Evolutionary conservation across 495 filamentous ascomycete species (phyloP).

Genomic region (Penicillium roqueforti): DNA sequence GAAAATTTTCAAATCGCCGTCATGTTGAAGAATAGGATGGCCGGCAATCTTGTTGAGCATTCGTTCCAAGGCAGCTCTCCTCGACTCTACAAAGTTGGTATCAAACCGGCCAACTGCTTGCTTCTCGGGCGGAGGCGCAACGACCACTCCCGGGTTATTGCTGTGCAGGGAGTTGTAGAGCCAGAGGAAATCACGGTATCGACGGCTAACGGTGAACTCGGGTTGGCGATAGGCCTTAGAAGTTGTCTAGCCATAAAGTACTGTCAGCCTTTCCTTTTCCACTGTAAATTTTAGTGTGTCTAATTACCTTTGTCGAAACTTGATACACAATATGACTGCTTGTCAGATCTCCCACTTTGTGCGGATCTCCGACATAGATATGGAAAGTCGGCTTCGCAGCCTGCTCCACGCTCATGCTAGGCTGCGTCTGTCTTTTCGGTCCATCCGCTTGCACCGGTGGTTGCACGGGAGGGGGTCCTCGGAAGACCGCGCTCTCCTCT

Average conservation of each 20-base stretch:
- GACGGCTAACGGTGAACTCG: conserved; percentile 86
- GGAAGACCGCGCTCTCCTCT: conserved; percentile 59
- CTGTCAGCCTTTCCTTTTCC: conserved; percentile 15
- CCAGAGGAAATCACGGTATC: conserved; percentile 97
- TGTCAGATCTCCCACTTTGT: conserved; percentile 95
- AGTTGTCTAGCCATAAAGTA: conserved; percentile 59
- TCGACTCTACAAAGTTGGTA: conserved; percentile 90
- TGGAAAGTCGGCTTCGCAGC: conserved; percentile 86
- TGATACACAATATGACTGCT: conserved; percentile 97
- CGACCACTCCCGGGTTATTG: conserved; percentile 92
- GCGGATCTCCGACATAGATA: conserved; percentile 93
- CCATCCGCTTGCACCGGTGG: conserved; percentile 46
- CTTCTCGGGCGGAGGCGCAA: conserved; percentile 96
- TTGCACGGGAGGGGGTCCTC: conserved; percentile 72
- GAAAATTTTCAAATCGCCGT: conserved; percentile 91
- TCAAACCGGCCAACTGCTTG: conserved; percentile 96
- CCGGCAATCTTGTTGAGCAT: conserved; percentile 95
- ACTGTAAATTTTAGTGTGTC: background rate
- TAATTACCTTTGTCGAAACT: conserved; percentile 79
- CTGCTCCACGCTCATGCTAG: conserved; percentile 82
- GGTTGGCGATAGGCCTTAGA: conserved; percentile 91
- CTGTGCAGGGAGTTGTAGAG: conserved; percentile 89
- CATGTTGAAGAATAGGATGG: conserved; percentile 88
- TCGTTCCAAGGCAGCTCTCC: conserved; percentile 84
- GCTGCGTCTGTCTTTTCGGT: conserved; percentile 59